Evolutionary conservation across 371 early-diverging fungal species (phyloP).

Genomic region (Circinella minor): DNA sequence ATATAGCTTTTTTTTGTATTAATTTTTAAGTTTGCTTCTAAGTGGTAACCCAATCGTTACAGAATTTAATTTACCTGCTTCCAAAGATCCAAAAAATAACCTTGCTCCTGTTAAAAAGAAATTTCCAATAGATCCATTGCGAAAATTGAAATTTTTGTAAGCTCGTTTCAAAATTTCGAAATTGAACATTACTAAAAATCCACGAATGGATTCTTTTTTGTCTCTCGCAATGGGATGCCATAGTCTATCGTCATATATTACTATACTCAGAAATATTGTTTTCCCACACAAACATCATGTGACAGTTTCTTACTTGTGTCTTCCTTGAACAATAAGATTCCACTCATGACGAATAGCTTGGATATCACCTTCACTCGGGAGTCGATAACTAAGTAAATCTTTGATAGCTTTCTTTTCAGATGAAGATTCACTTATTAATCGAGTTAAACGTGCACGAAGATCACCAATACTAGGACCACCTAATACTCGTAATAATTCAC

Average conservation of each 20-base stretch:
- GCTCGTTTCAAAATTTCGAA: slow-evolving; percentile 67
- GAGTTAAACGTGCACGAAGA: slow-evolving; percentile 61
- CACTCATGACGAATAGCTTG: slow-evolving; percentile 62
- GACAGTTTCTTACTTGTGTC: slow-evolving; percentile 44
- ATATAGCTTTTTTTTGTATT: slow-evolving; percentile 45
- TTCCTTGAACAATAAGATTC: slow-evolving; percentile 68
- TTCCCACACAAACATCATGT: too few relatives aligned
- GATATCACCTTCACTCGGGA: slow-evolving; percentile 54
- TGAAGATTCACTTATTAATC: slow-evolving; percentile 54
- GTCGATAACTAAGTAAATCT: slow-evolving; percentile 64
- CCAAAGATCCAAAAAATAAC: slow-evolving; percentile 70
- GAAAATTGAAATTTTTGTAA: slow-evolving; percentile 71
- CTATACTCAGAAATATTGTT: too few relatives aligned
- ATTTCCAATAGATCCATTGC: slow-evolving; percentile 77
- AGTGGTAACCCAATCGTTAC: too few relatives aligned
- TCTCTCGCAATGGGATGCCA: slow-evolving; percentile 65
- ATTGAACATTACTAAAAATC: slow-evolving; percentile 71
- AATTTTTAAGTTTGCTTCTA: too few relatives aligned
- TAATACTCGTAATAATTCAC: slow-evolving; percentile 65
- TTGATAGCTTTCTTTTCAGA: slow-evolving; percentile 58
- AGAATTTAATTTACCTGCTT: slow-evolving; percentile 32
- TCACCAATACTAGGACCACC: slow-evolving; percentile 77
- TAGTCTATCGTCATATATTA: slow-evolving; percentile 31
- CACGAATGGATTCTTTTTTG: slow-evolving; percentile 72
- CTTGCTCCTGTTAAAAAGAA: slow-evolving; percentile 76